Conservation (phyloP, 306 rosid species). For the Gillenia trifoliata region DNA sequence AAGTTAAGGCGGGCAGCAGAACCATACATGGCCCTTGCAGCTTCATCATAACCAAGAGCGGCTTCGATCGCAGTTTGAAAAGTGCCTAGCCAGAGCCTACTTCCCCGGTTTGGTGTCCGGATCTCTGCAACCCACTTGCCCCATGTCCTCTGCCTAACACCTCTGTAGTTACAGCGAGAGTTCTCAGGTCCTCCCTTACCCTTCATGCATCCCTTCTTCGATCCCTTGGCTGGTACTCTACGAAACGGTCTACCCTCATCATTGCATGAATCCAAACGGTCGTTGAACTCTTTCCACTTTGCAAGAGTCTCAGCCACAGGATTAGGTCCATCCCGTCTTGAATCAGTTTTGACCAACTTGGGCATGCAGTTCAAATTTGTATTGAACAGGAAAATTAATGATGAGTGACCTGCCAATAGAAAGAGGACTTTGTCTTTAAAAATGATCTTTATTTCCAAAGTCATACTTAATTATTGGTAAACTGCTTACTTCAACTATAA, state of each 20-base stretch:
- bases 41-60: slow-evolving; percentile 84
- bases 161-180: slow-evolving; percentile 77
- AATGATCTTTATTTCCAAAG: not conserved
- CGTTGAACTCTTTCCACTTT: slow-evolving; percentile 65
- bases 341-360: slow-evolving; percentile 35
- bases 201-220: slow-evolving; percentile 89
- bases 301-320: slow-evolving; percentile 59
- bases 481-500: not conserved
- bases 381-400: slow-evolving; percentile 15
- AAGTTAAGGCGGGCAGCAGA: slow-evolving; percentile 73
- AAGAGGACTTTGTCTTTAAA: slow-evolving; percentile 2
- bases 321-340: slow-evolving; percentile 56
- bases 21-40: slow-evolving; percentile 81
- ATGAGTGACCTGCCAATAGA: slow-evolving; percentile 27
- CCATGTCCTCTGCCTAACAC: slow-evolving; percentile 95
- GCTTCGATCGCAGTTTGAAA: slow-evolving; percentile 72
- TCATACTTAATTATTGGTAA: not conserved
- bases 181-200: slow-evolving; percentile 97
- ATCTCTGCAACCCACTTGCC: slow-evolving; percentile 94
- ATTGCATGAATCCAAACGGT: slow-evolving; percentile 43
- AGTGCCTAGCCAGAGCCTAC: slow-evolving; percentile 82
- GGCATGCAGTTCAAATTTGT: slow-evolving; percentile 38
- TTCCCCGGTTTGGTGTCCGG: slow-evolving; percentile 71
- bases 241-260: slow-evolving; percentile 43
- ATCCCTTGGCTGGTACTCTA: slow-evolving; percentile 80